Evolutionary conservation across 176 grass and related monocot genomes (phyloP).

Genomic region (Neostapfia colusana): DNA sequence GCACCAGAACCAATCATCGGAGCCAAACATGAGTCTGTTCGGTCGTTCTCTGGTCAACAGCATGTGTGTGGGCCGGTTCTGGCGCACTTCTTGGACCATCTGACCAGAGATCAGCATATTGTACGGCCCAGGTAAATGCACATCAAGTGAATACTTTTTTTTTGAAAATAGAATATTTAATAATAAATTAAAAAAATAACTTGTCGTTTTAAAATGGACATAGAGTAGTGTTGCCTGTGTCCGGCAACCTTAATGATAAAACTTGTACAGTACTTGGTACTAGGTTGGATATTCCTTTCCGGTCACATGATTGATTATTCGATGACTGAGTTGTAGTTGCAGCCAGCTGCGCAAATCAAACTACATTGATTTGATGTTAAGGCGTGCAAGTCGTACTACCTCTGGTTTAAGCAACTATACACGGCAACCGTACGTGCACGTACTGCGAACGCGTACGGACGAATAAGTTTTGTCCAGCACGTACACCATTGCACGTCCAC

Average conservation of each 20-base stretch:
- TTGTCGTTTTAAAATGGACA: too few relatives aligned
- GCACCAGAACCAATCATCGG: background rate
- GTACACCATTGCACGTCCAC: too few relatives aligned
- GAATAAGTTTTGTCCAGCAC: too few relatives aligned
- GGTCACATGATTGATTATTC: too few relatives aligned
- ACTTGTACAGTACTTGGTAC: background rate
- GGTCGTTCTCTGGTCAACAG: background rate
- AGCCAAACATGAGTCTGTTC: background rate
- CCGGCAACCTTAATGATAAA: background rate
- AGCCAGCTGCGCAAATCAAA: background rate
- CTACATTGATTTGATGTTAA: background rate
- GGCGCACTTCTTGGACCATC: slow-evolving; percentile 12
- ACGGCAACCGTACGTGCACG: too few relatives aligned
- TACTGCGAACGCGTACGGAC: too few relatives aligned
- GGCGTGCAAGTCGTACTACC: too few relatives aligned
- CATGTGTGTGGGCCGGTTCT: background rate
- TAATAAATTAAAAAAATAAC: background rate
- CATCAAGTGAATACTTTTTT: background rate
- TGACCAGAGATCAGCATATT: background rate
- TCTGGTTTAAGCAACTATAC: too few relatives aligned
- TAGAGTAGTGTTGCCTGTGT: background rate
- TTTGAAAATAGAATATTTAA: too few relatives aligned
- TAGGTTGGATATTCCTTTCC: background rate
- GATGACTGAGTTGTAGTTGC: too few relatives aligned
- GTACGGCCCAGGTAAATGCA: slow-evolving; percentile 21